Conservation (phyloP, 345 rosid genomes). For the Raphanus raphanistrum region DNA sequence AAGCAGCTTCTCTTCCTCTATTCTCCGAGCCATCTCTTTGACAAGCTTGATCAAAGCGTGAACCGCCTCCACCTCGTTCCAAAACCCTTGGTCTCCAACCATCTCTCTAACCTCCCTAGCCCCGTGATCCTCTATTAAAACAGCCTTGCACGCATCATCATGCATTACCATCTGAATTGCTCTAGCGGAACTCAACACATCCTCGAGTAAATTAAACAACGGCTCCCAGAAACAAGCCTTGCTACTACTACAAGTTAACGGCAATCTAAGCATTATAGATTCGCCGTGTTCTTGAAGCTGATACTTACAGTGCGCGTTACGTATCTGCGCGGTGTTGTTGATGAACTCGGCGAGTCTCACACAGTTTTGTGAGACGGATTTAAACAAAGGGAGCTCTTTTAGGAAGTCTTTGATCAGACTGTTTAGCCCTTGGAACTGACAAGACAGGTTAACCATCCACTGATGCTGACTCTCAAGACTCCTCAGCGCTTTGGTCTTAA, state of each 20-base stretch:
- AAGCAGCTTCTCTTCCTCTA: constrained; percentile 85
- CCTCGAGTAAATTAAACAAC: constrained; percentile 66
- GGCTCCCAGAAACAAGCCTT: constrained; percentile 44
- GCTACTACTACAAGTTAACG: constrained; percentile 48
- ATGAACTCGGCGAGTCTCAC: constrained; percentile 26
- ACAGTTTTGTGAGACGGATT: constrained; percentile 14
- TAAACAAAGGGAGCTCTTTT: constrained; percentile 79
- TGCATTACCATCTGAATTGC: constrained; percentile 67
- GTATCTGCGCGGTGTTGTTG: constrained; percentile 42
- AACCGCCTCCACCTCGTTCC: constrained; percentile 88
- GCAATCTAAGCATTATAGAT: constrained; percentile 61
- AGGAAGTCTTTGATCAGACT: constrained; percentile 75
- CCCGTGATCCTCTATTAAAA: constrained; percentile 68
- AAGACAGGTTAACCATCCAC: constrained; percentile 95
- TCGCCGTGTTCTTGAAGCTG: constrained; percentile 79
- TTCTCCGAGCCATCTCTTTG: constrained; percentile 79
- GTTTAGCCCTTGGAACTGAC: constrained; percentile 81
- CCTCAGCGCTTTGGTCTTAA: constrained; percentile 77
- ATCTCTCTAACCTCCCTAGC: constrained; percentile 80
- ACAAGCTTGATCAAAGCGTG: constrained; percentile 71
- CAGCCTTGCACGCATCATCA: constrained; percentile 75
- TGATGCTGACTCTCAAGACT: constrained; percentile 84
- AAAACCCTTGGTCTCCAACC: constrained; percentile 79
- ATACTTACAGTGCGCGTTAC: constrained; percentile 69
- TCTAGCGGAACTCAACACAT: constrained; percentile 65